Conservation (phyloP, 495 filamentous ascomycete species). For the Recurvomyces mirabilis region DNA sequence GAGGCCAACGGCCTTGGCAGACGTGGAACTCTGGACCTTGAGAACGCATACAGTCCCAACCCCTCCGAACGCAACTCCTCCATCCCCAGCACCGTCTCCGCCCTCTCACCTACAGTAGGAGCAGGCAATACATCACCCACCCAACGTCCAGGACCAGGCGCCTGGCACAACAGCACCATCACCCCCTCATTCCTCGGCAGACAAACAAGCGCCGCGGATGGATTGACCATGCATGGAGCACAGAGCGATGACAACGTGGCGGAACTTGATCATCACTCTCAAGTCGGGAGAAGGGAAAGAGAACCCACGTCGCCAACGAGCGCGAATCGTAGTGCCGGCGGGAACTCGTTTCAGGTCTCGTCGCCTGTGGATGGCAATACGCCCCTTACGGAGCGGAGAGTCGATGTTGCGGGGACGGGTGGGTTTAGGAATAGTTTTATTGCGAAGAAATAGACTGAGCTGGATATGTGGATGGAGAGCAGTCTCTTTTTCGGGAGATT, state of each 20-base stretch:
- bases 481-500: too few relatives aligned
- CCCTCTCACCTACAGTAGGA: background rate
- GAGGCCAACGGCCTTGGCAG: background rate
- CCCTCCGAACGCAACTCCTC: background rate
- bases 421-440: slow-evolving; percentile 11
- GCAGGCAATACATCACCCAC: background rate
- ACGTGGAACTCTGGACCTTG: slow-evolving; percentile 6
- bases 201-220: slow-evolving; percentile 9
- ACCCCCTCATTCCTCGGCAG: slow-evolving; percentile 14
- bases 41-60: slow-evolving; percentile 6
- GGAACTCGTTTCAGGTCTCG: too few relatives aligned
- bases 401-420: slow-evolving; percentile 8
- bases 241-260: background rate
- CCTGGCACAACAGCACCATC: slow-evolving; percentile 3
- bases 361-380: too few relatives aligned
- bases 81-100: slow-evolving; percentile 3
- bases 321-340: background rate
- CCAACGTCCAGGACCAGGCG: slow-evolving; percentile 8
- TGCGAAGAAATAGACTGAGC: too few relatives aligned
- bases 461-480: too few relatives aligned
- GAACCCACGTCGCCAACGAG: too few relatives aligned
- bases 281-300: slow-evolving; percentile 8
- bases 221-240: slow-evolving; percentile 21
- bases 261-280: slow-evolving; percentile 14
- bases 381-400: too few relatives aligned